phyloP scores from a whole-genome alignment of 1,284 basidiomycete species.

The Trametes versicolor region DNA sequence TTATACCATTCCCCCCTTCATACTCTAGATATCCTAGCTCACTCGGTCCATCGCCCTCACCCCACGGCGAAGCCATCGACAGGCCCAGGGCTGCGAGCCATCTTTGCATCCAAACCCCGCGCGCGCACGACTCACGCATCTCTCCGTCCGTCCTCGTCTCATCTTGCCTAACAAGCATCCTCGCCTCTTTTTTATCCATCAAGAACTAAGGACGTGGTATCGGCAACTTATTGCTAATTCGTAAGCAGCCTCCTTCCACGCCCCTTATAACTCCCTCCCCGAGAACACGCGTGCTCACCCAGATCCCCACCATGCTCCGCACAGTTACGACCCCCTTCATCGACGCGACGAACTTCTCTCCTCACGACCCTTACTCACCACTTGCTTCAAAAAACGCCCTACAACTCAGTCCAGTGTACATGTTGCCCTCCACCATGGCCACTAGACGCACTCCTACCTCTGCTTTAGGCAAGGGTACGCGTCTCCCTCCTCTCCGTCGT shows the following conservation, averaged over 20 bases:
- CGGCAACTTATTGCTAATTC: constrained; percentile 69
- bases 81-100: constrained; percentile 35
- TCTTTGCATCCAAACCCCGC: constrained; percentile 26
- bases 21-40: constrained; percentile 51
- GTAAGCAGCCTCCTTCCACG: constrained; percentile 48
- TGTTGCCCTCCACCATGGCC: constrained; percentile 38
- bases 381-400: constrained; percentile 48
- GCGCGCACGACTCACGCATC: constrained; percentile 38
- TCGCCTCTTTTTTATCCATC: constrained; percentile 57
- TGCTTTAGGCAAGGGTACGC: constrained; percentile 41
- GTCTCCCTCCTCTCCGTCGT: constrained; percentile 10
- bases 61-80: constrained; percentile 29
- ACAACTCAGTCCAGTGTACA: constrained; percentile 29
- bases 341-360: constrained; percentile 50
- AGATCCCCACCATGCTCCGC: constrained; percentile 62
- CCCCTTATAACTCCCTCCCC: constrained; percentile 32
- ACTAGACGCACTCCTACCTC: constrained; percentile 41
- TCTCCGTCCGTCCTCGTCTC: constrained; percentile 42
- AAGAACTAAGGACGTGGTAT: constrained; percentile 55
- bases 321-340: constrained; percentile 63
- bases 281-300: constrained; percentile 42
- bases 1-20: constrained; percentile 68
- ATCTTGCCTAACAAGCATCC: constrained; percentile 58
- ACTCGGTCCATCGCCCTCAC: constrained; percentile 27
- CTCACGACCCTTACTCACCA: constrained; percentile 40